Evolutionary conservation across 2,329 filamentous ascomycete species (phyloP).

Genomic region (Fusarium dlaminii): DNA sequence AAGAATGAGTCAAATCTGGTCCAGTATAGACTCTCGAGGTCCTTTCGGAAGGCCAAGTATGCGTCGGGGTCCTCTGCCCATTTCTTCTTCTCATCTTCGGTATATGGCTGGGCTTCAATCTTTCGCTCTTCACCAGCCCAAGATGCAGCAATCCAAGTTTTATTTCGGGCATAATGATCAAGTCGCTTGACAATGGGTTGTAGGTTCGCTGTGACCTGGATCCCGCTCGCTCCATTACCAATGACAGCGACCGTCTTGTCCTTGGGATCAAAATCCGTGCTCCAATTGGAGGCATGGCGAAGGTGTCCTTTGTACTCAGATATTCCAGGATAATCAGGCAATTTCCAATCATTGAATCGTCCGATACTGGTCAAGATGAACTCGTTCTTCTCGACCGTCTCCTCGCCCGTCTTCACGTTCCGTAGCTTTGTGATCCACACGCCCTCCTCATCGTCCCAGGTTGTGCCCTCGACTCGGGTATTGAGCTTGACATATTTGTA

Average conservation of each 20-base stretch:
- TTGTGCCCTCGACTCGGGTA: slow-evolving; percentile 63
- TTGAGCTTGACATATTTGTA: slow-evolving; percentile 66
- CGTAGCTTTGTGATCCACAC: slow-evolving; percentile 65
- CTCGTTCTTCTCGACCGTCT: slow-evolving; percentile 61
- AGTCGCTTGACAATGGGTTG: slow-evolving; percentile 60
- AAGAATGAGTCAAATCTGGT: slow-evolving; percentile 64
- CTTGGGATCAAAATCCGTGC: slow-evolving; percentile 58
- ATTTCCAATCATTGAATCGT: slow-evolving; percentile 71
- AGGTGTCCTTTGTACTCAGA: slow-evolving; percentile 63
- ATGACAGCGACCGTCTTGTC: slow-evolving; percentile 67
- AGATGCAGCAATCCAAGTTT: slow-evolving; percentile 73
- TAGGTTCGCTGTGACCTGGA: slow-evolving; percentile 65
- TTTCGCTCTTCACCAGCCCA: slow-evolving; percentile 66
- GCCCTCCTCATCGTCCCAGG: slow-evolving; percentile 63
- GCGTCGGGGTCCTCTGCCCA: slow-evolving; percentile 66
- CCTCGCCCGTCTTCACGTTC: slow-evolving; percentile 51
- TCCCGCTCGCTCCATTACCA: slow-evolving; percentile 70
- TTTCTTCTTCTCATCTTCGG: slow-evolving; percentile 63
- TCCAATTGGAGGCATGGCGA: slow-evolving; percentile 70
- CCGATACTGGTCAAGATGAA: slow-evolving; percentile 72
- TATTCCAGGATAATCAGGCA: slow-evolving; percentile 69
- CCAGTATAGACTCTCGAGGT: slow-evolving; percentile 70
- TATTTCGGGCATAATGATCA: slow-evolving; percentile 72
- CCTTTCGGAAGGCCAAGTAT: slow-evolving; percentile 69
- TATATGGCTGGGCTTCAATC: slow-evolving; percentile 64